These are phyloP conservation scores for Panaeolus cyanescens DNA, from an alignment of 768 basidiomycete genomes.

Conservation along the genomic window DNA sequence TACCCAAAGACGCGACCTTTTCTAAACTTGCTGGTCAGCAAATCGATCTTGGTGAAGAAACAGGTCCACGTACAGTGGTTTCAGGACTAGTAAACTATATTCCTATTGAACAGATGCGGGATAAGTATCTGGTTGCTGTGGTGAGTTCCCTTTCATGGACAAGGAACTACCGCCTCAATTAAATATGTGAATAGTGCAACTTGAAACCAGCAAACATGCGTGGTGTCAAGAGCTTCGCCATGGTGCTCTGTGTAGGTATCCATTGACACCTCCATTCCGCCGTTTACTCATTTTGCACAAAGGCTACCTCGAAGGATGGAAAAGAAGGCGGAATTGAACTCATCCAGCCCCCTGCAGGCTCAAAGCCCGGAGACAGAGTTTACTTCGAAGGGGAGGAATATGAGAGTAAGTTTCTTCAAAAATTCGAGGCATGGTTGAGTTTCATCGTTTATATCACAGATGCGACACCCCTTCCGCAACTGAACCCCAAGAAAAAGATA, in stretches of 20 bases:
- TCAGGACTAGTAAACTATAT: slow-evolving; percentile 97
- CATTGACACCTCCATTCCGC: background rate
- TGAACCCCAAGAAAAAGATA: slow-evolving; percentile 99
- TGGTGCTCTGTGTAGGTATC: slow-evolving; percentile 85
- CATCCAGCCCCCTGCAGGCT: slow-evolving; percentile 82
- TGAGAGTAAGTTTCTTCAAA: slow-evolving; percentile 54
- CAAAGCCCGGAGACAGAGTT: slow-evolving; percentile 89
- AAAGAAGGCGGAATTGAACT: slow-evolving; percentile 91
- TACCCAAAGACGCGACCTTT: background rate
- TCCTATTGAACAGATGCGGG: slow-evolving; percentile 90
- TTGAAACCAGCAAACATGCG: slow-evolving; percentile 97
- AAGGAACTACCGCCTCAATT: background rate
- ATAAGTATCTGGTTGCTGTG: slow-evolving; percentile 81
- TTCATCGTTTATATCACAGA: slow-evolving; percentile 31
- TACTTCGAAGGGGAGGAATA: slow-evolving; percentile 93
- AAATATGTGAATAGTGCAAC: slow-evolving; percentile 61
- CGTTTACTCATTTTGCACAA: slow-evolving; percentile 6
- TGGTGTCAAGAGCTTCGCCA: slow-evolving; percentile 96
- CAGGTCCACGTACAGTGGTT: slow-evolving; percentile 93
- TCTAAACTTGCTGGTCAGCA: slow-evolving; percentile 49
- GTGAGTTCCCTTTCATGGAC: slow-evolving; percentile 39
- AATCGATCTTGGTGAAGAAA: slow-evolving; percentile 96
- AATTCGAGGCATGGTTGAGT: background rate
- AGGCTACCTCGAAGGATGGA: slow-evolving; percentile 91
- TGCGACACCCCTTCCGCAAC: slow-evolving; percentile 70